A percentile compares a stretch with the other conserved stretches of the same genome.
These are phyloP conservation scores for Elsinoe fawcettii DNA, from an alignment of 2,329 filamentous ascomycete species.

Conservation along the genomic window DNA sequence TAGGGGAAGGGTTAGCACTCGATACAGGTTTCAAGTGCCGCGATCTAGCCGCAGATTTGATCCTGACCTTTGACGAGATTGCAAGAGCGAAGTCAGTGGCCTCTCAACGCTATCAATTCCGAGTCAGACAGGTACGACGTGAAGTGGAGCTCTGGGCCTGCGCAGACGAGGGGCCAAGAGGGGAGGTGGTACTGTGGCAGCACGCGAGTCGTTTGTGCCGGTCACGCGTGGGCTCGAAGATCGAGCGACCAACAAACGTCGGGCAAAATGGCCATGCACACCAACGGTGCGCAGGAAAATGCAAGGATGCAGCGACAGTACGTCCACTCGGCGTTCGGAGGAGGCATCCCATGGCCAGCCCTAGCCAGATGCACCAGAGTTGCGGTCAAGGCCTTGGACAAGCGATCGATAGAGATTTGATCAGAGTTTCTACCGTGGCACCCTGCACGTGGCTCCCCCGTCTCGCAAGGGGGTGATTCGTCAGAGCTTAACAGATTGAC, in stretches of 20 bases:
- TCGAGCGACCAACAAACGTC: not conserved
- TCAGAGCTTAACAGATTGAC: not conserved
- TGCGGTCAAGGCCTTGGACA: slow-evolving; percentile 7
- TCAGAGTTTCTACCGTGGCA: not conserved
- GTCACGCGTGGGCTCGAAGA: slow-evolving; percentile 8
- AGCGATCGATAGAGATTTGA: slow-evolving; percentile 5
- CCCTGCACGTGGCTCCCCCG: slow-evolving; percentile 6
- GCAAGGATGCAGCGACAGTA: not conserved
- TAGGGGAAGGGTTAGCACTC: slow-evolving; percentile 7
- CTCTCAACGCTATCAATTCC: not conserved
- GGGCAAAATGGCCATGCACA: not conserved
- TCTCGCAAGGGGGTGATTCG: slow-evolving; percentile 12
- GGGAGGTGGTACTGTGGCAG: slow-evolving; percentile 1
- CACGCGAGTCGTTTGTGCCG: slow-evolving; percentile 7
- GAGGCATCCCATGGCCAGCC: not conserved
- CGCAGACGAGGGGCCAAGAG: slow-evolving; percentile 5
- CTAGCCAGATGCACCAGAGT: not conserved
- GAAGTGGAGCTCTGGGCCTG: not conserved
- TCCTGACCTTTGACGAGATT: slow-evolving; percentile 12
- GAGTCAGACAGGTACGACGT: slow-evolving; percentile 8
- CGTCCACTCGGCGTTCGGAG: not conserved
- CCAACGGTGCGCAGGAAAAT: not conserved
- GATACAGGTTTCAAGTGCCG: slow-evolving; percentile 14
- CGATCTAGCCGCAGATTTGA: slow-evolving; percentile 14
- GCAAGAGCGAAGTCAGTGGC: not conserved